A percentile compares a stretch with the other conserved stretches of the same genome.
phyloP scores from a whole-genome alignment of 2,329 filamentous ascomycete genomes.

The Orbilia brochopaga region DNA sequence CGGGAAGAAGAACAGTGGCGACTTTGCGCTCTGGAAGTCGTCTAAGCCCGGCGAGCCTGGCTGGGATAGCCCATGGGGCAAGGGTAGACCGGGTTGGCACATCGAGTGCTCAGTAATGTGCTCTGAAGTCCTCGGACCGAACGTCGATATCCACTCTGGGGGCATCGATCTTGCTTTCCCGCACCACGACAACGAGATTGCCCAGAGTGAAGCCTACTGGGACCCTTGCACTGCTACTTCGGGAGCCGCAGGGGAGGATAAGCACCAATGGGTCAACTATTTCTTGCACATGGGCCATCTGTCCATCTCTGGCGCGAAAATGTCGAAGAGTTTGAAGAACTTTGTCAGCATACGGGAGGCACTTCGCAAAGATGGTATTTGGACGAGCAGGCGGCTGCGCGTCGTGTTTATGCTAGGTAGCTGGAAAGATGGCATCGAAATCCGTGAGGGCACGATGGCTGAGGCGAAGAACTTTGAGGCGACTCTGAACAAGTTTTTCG shows the following conservation, averaged over 20 bases:
- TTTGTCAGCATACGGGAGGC: conserved; percentile 92
- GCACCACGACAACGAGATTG: conserved; percentile 90
- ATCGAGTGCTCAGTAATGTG: conserved; percentile 98
- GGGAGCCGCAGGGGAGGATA: conserved; percentile 54
- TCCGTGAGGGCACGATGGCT: conserved; percentile 79
- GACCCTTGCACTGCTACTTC: conserved; percentile 55
- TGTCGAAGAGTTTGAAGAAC: conserved; percentile 95
- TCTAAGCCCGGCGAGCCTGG: conserved; percentile 89
- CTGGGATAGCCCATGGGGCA: conserved; percentile 87
- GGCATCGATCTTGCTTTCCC: conserved; percentile 91
- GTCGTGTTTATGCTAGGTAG: conserved; percentile 85
- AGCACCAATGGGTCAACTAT: conserved; percentile 85
- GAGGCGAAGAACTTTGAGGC: conserved; percentile 80
- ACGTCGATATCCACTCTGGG: conserved; percentile 91
- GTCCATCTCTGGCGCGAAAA: conserved; percentile 86
- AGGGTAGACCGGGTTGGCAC: conserved; percentile 90
- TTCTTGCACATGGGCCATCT: conserved; percentile 95
- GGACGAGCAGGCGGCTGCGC: conserved; percentile 78
- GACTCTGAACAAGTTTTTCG: conserved; percentile 72
- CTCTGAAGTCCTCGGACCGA: conserved; percentile 79
- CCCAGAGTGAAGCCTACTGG: conserved; percentile 88
- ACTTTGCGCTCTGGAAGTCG: conserved; percentile 94
- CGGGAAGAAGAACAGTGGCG: conserved; percentile 74
- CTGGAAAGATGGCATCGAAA: conserved; percentile 91
- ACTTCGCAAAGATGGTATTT: conserved; percentile 65